Conservation (phyloP, 2,329 filamentous ascomycete genomes). For the Neoascochyta sp. region DNA sequence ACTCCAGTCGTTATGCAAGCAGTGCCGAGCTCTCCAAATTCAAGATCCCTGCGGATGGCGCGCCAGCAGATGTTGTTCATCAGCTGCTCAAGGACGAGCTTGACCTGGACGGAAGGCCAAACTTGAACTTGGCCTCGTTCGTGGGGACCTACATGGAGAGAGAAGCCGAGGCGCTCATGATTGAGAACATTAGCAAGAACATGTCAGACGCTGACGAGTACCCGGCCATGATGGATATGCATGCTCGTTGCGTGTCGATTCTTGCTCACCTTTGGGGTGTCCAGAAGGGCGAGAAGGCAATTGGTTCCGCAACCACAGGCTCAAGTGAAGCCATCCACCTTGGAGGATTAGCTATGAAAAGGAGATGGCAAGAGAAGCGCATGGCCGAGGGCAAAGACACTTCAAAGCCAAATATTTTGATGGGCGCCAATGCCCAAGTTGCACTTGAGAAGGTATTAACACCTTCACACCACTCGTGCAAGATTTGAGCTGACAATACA, state of each 20-base stretch:
- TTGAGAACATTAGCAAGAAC: conserved; percentile 67
- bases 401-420: conserved; percentile 66
- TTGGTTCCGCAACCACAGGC: conserved; percentile 67
- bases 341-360: conserved; percentile 64
- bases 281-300: conserved; percentile 58
- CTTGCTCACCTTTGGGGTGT: conserved; percentile 64
- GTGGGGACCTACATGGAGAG: conserved; percentile 70
- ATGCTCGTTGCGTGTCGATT: conserved; percentile 66
- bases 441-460: conserved; percentile 63
- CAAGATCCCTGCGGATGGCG: conserved; percentile 55
- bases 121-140: conserved; percentile 65
- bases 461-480: neutral
- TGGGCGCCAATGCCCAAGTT: conserved; percentile 71
- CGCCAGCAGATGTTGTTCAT: conserved; percentile 60
- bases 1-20: conserved; percentile 56
- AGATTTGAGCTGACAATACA: neutral
- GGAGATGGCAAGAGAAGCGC: conserved; percentile 66
- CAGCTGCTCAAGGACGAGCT: conserved; percentile 53
- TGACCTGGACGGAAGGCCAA: conserved; percentile 50
- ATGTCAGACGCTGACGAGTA: conserved; percentile 61
- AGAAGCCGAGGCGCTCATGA: conserved; percentile 61
- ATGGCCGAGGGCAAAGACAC: conserved; percentile 59
- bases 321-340: conserved; percentile 69
- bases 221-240: conserved; percentile 50
- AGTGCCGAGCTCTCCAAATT: conserved; percentile 58